Conservation (phyloP, 331 rosid genomes). For the Stylosanthes scabra region DNA sequence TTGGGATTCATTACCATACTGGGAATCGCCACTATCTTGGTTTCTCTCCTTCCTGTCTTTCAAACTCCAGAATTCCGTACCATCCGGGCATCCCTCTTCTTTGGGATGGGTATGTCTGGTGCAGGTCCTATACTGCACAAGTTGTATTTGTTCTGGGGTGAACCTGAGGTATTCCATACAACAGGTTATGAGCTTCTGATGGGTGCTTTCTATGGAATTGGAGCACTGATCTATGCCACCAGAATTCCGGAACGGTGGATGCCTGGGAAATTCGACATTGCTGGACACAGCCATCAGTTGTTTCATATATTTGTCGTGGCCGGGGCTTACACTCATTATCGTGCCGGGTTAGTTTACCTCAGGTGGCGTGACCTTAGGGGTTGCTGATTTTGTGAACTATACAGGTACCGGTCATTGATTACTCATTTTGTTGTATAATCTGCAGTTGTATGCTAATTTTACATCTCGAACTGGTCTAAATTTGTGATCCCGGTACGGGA, state of each 20-base stretch:
- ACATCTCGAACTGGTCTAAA: constrained; percentile 33
- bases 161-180: constrained; percentile 81
- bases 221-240: constrained; percentile 90
- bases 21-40: constrained; percentile 71
- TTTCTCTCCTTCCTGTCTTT: constrained; percentile 87
- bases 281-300: constrained; percentile 96
- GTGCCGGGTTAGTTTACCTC: constrained; percentile 87
- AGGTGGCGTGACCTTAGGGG: constrained; percentile 91
- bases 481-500: constrained; percentile 31
- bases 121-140: constrained; percentile 82
- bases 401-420: constrained; percentile 18
- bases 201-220: constrained; percentile 82
- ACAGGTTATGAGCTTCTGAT: constrained; percentile 87
- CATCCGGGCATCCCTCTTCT: constrained; percentile 79
- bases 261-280: constrained; percentile 98
- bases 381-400: constrained; percentile 53
- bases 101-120: constrained; percentile 89
- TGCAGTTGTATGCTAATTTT: constrained; percentile 5
- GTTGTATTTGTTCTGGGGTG: constrained; percentile 77
- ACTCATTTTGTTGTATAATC: constrained; percentile 19
- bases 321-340: constrained; percentile 92
- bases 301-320: constrained; percentile 90
- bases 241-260: constrained; percentile 96
- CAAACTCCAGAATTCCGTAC: constrained; percentile 80
- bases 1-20: constrained; percentile 75